Evolutionary conservation across 352 stramenopile genomes (phyloP).

Genomic region (Peronosclerospora sorghi): DNA sequence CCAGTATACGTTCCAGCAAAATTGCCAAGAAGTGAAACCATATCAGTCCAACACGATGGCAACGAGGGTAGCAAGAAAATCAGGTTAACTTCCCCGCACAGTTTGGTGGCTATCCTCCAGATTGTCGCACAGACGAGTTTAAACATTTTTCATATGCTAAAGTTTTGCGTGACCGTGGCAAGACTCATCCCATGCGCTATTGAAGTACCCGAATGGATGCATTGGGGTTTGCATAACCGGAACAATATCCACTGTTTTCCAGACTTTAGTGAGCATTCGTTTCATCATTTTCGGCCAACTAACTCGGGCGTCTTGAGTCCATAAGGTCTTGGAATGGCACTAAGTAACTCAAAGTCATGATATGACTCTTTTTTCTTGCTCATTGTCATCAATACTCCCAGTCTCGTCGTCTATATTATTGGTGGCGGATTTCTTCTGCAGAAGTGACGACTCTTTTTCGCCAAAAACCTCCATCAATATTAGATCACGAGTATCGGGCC

Average conservation of each 20-base stretch:
- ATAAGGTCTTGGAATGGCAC: slow-evolving; percentile 60
- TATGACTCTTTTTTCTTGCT: slow-evolving; percentile 78
- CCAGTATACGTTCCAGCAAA: neutral
- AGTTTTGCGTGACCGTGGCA: slow-evolving; percentile 50
- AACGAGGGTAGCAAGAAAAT: no score
- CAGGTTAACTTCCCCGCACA: slow-evolving; percentile 31
- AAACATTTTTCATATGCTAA: slow-evolving; percentile 80
- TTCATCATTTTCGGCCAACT: slow-evolving; percentile 59
- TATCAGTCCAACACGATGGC: no score
- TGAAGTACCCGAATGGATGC: slow-evolving; percentile 42
- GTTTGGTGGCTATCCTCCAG: slow-evolving; percentile 55
- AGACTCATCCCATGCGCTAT: slow-evolving; percentile 69
- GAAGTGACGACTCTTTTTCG: slow-evolving; percentile 55
- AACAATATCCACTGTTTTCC: slow-evolving; percentile 39
- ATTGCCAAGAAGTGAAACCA: no score
- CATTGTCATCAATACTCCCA: slow-evolving; percentile 44
- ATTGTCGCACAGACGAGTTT: slow-evolving; percentile 59
- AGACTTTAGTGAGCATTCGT: slow-evolving; percentile 77
- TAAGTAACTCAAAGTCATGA: slow-evolving; percentile 82
- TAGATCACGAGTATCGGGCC: slow-evolving; percentile 77
- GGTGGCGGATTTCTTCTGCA: slow-evolving; percentile 38
- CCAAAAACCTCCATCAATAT: slow-evolving; percentile 52
- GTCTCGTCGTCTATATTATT: slow-evolving; percentile 53
- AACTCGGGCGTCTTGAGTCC: slow-evolving; percentile 69
- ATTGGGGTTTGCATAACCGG: slow-evolving; percentile 39